Conservation (phyloP, 2,329 filamentous ascomycete species). For the Fusarium tupiense region DNA sequence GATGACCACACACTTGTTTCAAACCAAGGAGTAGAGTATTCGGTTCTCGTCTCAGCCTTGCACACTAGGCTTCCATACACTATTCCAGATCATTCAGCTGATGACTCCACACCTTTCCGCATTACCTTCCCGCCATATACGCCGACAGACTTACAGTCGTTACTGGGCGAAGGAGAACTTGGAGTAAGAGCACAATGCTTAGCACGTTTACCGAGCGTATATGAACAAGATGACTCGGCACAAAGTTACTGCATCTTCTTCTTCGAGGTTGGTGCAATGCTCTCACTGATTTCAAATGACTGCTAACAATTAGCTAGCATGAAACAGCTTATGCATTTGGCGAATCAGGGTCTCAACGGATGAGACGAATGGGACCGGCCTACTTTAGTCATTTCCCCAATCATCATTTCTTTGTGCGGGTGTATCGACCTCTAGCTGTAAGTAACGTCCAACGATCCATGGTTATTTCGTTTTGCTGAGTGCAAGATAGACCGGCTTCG, state of each 20-base stretch:
- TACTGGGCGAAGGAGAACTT: constrained; percentile 50
- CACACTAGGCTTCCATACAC: constrained; percentile 54
- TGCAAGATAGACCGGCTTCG: constrained; percentile 53
- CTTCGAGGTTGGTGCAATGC: constrained; percentile 58
- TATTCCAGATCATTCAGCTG: constrained; percentile 39
- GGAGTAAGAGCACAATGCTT: constrained; percentile 57
- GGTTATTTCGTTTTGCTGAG: constrained; percentile 24
- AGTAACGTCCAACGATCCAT: constrained; percentile 42
- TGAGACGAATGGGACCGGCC: constrained; percentile 55
- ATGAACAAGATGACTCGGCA: constrained; percentile 43
- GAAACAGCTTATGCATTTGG: constrained; percentile 54
- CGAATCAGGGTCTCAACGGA: constrained; percentile 49
- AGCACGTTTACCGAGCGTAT: constrained; percentile 50
- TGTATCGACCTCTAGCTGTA: constrained; percentile 64
- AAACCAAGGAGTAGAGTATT: constrained; percentile 49
- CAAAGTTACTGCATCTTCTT: constrained; percentile 62
- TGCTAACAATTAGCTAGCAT: constrained; percentile 51
- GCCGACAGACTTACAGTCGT: constrained; percentile 51
- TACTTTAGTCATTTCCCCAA: constrained; percentile 62
- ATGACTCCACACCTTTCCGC: constrained; percentile 43
- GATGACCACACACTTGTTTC: constrained; percentile 57
- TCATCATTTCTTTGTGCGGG: constrained; percentile 66
- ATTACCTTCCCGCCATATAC: constrained; percentile 54
- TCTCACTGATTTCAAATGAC: not conserved
- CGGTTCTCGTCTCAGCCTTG: constrained; percentile 57